Conservation (phyloP, 352 stramenopile genomes). For the Phytopythium montanum region DNA sequence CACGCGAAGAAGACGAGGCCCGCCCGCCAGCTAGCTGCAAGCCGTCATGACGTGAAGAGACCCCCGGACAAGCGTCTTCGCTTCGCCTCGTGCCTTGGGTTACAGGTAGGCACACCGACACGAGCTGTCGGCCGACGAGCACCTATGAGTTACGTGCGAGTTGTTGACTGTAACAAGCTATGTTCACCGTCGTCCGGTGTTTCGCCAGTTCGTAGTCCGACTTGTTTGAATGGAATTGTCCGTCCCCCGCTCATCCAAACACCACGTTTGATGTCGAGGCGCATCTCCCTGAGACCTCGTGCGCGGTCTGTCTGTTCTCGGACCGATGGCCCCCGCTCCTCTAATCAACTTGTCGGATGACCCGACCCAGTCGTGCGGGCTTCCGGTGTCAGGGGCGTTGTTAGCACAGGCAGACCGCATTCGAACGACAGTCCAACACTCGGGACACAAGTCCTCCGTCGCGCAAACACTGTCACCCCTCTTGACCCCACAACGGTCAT, state of each 20-base stretch:
- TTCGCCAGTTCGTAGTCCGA: not conserved
- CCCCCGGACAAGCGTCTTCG: too few relatives aligned
- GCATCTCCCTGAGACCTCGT: not conserved
- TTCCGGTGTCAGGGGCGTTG: not conserved
- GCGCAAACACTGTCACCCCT: not conserved
- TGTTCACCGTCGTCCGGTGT: too few relatives aligned
- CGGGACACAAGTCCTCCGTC: not conserved
- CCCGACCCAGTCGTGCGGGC: not conserved
- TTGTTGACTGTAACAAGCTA: too few relatives aligned
- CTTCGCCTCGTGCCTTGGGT: too few relatives aligned
- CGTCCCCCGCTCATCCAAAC: not conserved
- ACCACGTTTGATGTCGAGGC: not conserved
- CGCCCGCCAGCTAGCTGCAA: too few relatives aligned
- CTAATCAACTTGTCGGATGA: not conserved
- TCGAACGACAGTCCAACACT: not conserved
- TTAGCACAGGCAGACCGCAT: not conserved
- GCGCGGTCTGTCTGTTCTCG: not conserved
- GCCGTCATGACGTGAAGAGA: too few relatives aligned
- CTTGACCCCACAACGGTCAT: not conserved
- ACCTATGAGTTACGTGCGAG: too few relatives aligned
- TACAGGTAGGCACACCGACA: too few relatives aligned
- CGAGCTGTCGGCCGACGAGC: too few relatives aligned
- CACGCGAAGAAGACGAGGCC: too few relatives aligned
- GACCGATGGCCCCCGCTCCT: not conserved
- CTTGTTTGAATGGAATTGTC: not conserved